Base-by-base conservation (phyloP, 2,329 filamentous ascomycete genomes). In the Helotiales sp. region DNA sequence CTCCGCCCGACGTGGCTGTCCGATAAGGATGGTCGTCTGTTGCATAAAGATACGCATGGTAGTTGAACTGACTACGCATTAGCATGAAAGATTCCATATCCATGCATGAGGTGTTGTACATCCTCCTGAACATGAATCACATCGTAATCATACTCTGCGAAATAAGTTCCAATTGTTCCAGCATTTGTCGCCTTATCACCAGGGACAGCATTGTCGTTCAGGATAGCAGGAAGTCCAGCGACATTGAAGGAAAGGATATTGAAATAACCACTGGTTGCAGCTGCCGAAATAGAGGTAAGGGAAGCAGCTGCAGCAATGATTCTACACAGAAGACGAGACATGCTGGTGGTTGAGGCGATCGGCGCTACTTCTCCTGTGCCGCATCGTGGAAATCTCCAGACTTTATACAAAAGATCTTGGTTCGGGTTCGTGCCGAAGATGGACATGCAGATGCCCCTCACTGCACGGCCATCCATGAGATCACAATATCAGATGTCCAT, bases 121-220 rank as follows among this genome's bases (percentile, higher is more conserved):
- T 50, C 79, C 75, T 88, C 86, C 69, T 89, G 86, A 13, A 86
- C 74, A 62, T 89, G 78, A 67, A 88, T 83, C 27, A 89, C 72
- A 63, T 86, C 83, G 71, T 83, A 86, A 55, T 73, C 77, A 57
- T 85, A 81, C 66, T 81, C 62, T 5, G 80, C 74, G 64, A 89
- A 83, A 52, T 80, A 75, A 4, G 75, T 68, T 0, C 86, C 86
- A 49, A 88, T 86, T 27, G 72, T 70, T 9, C 74, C 74, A 1
- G 84, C 76, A 70, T 88, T 88, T 6, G 75, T 76, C 0, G 75
- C 73, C 72, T 88, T 88, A 70, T 86, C 81, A 22, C 86, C 85
- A 1, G 82, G 78, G 1, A 87, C 79, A 4, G 79, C 83, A 67
- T 88, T 88, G 65, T 69, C 70, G 60, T 87, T 82, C 47, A 88